Conservation (phyloP, 129 eudicot species). For the Helichrysum umbraculigerum region DNA sequence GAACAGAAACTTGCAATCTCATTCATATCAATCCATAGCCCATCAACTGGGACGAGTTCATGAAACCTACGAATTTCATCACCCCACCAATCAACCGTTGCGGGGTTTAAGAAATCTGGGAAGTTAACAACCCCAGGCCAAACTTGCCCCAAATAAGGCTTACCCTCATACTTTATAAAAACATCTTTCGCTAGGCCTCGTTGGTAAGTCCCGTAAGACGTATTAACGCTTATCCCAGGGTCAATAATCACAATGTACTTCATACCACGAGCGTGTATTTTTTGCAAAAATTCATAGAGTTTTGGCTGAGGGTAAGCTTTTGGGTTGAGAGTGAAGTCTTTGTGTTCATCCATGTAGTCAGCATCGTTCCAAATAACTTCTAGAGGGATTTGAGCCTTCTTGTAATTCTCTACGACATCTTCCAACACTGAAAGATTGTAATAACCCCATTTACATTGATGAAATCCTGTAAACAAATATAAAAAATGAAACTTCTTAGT, state of each 20-base stretch:
- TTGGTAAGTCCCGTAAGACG: slow-evolving; percentile 50
- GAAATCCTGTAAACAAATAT: slow-evolving; percentile 55
- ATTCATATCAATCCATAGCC: slow-evolving; percentile 86
- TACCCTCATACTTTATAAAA: slow-evolving; percentile 61
- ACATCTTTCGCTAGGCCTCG: slow-evolving; percentile 63
- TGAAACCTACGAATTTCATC: slow-evolving; percentile 53
- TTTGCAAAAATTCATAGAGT: slow-evolving; percentile 46
- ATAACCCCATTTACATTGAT: slow-evolving; percentile 82
- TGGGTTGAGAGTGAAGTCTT: slow-evolving; percentile 87
- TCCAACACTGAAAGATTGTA: slow-evolving; percentile 53
- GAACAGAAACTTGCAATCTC: slow-evolving; percentile 48
- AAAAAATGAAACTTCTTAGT: not conserved
- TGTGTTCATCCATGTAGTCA: slow-evolving; percentile 83
- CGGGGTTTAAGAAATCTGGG: slow-evolving; percentile 72
- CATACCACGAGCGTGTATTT: slow-evolving; percentile 66
- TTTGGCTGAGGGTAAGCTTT: slow-evolving; percentile 52
- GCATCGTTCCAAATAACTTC: slow-evolving; percentile 95
- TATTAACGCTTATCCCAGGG: slow-evolving; percentile 71
- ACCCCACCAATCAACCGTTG: slow-evolving; percentile 42
- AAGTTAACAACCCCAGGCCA: slow-evolving; percentile 74
- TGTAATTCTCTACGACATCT: slow-evolving; percentile 63
- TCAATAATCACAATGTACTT: slow-evolving; percentile 78
- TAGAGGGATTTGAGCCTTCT: slow-evolving; percentile 64
- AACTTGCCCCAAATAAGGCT: slow-evolving; percentile 60
- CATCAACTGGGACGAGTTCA: slow-evolving; percentile 51